Evolutionary conservation across 306 rosid genomes (phyloP).

Genomic region (Fragaria vesca): DNA sequence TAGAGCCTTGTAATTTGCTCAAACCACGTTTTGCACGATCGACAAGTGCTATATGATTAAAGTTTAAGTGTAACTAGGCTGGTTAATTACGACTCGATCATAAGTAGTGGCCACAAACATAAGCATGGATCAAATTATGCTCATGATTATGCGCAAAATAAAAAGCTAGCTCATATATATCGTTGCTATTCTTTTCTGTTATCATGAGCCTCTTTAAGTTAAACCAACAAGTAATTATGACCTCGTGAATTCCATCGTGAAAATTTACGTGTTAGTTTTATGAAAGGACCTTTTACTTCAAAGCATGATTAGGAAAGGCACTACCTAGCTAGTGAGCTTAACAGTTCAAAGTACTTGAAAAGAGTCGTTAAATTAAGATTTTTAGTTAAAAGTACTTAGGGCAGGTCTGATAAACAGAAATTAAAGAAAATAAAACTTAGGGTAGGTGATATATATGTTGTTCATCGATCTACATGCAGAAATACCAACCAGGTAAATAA

Average conservation of each 20-base stretch:
- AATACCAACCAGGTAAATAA: too few species aligned
- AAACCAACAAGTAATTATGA: not conserved
- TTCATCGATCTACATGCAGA: not conserved
- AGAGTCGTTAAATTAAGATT: not conserved
- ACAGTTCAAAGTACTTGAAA: not conserved
- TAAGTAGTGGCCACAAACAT: not conserved
- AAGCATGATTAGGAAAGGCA: not conserved
- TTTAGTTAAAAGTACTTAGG: not conserved
- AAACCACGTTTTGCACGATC: not conserved
- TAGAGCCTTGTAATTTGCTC: not conserved
- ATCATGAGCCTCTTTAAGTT: constrained; percentile 29
- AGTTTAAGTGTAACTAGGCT: too few species aligned
- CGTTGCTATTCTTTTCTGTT: constrained; percentile 7
- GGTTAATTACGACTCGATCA: too few species aligned
- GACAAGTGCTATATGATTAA: not conserved
- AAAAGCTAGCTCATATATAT: not conserved
- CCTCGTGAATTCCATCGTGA: not conserved
- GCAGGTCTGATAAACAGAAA: not conserved
- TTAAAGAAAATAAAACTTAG: not conserved
- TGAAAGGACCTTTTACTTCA: not conserved
- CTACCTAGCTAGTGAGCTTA: not conserved
- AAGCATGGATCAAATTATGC: not conserved
- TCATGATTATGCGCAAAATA: not conserved
- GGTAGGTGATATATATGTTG: too few species aligned
- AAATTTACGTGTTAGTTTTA: not conserved